phyloP scores from a whole-genome alignment of 306 rosid species.

The Corylus avellana region DNA sequence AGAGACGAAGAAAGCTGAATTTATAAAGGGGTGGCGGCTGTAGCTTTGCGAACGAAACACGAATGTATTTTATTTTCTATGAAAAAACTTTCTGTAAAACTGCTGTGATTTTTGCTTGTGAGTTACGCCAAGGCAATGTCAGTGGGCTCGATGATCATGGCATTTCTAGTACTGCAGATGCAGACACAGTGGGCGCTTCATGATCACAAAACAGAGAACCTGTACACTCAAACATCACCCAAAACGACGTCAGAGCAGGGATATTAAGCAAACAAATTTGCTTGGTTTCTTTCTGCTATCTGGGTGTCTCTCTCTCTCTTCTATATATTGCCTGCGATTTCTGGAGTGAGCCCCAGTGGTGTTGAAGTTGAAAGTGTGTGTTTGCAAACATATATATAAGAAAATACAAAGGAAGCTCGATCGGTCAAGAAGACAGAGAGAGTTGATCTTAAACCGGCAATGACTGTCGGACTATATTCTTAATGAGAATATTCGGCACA shows the following conservation, averaged over 20 bases:
- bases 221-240: conserved; percentile 23
- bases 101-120: conserved; percentile 60
- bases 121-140: conserved; percentile 49
- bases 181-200: conserved; percentile 21
- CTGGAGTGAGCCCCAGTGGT: not conserved
- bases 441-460: conserved; percentile 29
- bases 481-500: not conserved
- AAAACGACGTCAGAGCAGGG: conserved; percentile 23
- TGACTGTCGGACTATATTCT: conserved; percentile 21
- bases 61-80: conserved; percentile 34
- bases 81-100: not conserved
- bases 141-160: conserved; percentile 24
- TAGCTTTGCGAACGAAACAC: conserved; percentile 69
- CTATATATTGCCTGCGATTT: not conserved
- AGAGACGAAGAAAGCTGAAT: conserved; percentile 14
- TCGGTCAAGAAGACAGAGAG: conserved; percentile 30
- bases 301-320: conserved; percentile 5
- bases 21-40: not conserved
- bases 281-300: not conserved
- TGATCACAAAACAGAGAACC: conserved; percentile 19
- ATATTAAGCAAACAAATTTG: not conserved
- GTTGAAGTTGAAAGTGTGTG: conserved; percentile 1
- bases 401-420: conserved; percentile 3
- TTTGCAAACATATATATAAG: not conserved
- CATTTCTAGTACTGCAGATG: conserved; percentile 20